Percentiles rank a stretch among this genome's conserved stretches.
Evolutionary conservation across 805 yeast species (phyloP).

Genomic region (Wickerhamomyces tratensis): DNA sequence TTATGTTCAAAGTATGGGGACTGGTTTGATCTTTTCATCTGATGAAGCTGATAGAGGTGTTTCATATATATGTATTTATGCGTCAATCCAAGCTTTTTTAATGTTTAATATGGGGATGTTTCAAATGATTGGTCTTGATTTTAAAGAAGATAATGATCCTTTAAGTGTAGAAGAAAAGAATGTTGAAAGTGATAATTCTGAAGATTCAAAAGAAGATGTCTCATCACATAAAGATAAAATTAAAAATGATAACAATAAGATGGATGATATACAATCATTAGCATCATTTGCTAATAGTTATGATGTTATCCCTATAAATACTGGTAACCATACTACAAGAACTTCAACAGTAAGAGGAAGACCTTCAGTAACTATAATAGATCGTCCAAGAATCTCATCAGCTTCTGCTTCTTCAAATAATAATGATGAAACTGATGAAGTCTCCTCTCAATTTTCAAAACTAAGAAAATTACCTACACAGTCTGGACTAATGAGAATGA

Average conservation of each 20-base stretch:
- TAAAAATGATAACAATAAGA: neutral
- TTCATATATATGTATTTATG: conserved; percentile 37
- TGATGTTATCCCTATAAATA: too few relatives aligned
- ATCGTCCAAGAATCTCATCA: too few relatives aligned
- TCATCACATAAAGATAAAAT: neutral
- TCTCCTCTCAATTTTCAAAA: too few relatives aligned
- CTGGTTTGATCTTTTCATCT: conserved; percentile 28
- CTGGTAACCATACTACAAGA: too few relatives aligned
- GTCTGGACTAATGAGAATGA: neutral
- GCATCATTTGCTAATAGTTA: neutral
- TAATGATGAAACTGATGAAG: too few relatives aligned
- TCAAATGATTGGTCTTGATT: conserved; percentile 61
- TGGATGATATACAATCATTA: neutral
- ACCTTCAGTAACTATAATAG: too few relatives aligned
- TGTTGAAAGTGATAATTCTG: neutral
- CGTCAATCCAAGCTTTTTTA: conserved; percentile 44
- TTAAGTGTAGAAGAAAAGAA: conserved; percentile 1
- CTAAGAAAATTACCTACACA: neutral
- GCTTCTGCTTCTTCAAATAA: too few relatives aligned
- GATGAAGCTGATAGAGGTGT: conserved; percentile 36
- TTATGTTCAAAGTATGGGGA: conserved; percentile 35
- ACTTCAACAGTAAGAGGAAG: too few relatives aligned
- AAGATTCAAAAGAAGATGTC: conserved; percentile 1
- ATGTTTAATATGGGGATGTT: conserved; percentile 75
- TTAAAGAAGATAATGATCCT: conserved; percentile 26